These are phyloP conservation scores for Pugionium dolabratum DNA, from an alignment of 345 rosid genomes.

Conservation along the genomic window DNA sequence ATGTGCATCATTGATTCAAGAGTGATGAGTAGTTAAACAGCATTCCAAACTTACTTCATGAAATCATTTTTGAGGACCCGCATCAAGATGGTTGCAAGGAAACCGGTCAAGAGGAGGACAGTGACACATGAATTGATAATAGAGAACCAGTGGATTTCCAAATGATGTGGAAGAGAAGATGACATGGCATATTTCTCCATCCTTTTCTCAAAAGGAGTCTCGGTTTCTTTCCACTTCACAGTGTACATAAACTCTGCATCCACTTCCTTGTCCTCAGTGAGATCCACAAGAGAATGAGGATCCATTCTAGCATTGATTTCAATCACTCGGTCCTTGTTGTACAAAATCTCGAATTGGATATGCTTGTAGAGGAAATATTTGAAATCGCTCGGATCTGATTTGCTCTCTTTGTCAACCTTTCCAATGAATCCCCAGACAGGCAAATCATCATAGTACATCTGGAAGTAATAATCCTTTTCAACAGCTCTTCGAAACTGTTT, in stretches of 20 bases:
- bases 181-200: constrained; percentile 86
- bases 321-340: constrained; percentile 73
- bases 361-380: constrained; percentile 76
- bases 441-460: constrained; percentile 87
- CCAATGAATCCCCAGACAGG: constrained; percentile 95
- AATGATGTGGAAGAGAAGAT: constrained; percentile 85
- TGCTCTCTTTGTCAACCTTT: constrained; percentile 75
- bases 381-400: constrained; percentile 58
- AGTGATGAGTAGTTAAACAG: not conserved
- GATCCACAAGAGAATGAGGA: constrained; percentile 66
- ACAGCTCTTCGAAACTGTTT: constrained; percentile 60
- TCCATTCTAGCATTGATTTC: constrained; percentile 74
- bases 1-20: not conserved
- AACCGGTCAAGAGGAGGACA: constrained; percentile 86
- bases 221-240: constrained; percentile 90
- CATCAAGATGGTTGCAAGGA: constrained; percentile 90
- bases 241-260: constrained; percentile 79
- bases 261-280: constrained; percentile 79
- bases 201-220: constrained; percentile 77
- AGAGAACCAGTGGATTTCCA: constrained; percentile 95
- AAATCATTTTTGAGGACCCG: constrained; percentile 89
- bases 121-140: constrained; percentile 90
- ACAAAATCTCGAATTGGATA: constrained; percentile 68
- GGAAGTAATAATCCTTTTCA: constrained; percentile 76
- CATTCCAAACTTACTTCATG: constrained; percentile 61